Evolutionary conservation across 2,329 filamentous ascomycete species (phyloP).

Genomic region (Fonsecaea multimorphosa): DNA sequence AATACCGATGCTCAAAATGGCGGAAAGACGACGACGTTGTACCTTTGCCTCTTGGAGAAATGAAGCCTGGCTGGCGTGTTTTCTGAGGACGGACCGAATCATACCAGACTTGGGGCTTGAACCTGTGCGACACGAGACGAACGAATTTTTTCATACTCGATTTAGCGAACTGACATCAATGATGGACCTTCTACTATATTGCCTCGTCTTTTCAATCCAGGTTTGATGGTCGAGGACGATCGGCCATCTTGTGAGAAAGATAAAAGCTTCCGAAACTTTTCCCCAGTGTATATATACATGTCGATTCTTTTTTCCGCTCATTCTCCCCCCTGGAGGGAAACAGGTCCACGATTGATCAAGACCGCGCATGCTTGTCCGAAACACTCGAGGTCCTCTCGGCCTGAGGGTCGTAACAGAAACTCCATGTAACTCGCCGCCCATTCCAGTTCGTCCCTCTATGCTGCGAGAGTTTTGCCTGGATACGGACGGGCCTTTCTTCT

Average conservation of each 20-base stretch:
- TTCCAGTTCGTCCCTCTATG: not conserved
- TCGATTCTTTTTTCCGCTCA: not conserved
- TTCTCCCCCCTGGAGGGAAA: not conserved
- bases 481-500: too few relatives aligned
- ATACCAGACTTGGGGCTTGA: not conserved
- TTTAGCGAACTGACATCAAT: constrained; percentile 8
- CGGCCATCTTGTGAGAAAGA: not conserved
- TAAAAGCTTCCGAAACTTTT: not conserved
- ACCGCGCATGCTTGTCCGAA: not conserved
- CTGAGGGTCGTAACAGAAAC: too few relatives aligned
- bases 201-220: constrained; percentile 4
- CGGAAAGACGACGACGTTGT: not conserved
- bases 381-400: too few relatives aligned
- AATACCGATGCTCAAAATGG: not conserved
- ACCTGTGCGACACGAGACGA: constrained; percentile 3
- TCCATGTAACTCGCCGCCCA: not conserved
- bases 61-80: not conserved
- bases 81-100: not conserved
- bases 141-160: constrained; percentile 8
- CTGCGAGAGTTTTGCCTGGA: not conserved
- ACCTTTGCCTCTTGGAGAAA: not conserved
- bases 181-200: constrained; percentile 8
- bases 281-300: constrained; percentile 2
- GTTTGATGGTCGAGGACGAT: not conserved
- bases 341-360: not conserved